phyloP scores from a whole-genome alignment of 192 early-diverging fungal species.

The Haplosporangium gracile region DNA sequence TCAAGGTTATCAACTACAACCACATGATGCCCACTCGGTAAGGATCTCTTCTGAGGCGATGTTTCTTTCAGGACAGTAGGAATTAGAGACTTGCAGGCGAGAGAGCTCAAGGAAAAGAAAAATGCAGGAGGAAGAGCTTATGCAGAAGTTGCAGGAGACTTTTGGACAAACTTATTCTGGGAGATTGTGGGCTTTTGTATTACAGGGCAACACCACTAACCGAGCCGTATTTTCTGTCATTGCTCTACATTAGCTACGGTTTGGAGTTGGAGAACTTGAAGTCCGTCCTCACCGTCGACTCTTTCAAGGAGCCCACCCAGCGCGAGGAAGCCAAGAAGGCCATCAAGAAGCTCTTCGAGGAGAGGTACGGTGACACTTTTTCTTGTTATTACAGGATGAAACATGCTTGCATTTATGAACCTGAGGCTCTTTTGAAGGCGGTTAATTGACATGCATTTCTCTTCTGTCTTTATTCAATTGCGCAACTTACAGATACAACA shows the following conservation, averaged over 20 bases:
- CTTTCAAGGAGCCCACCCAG: constrained; percentile 96
- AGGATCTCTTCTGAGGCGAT: neutral
- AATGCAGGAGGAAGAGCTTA: too few relatives aligned
- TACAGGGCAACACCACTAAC: too few relatives aligned
- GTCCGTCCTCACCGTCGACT: constrained; percentile 85
- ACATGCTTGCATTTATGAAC: neutral
- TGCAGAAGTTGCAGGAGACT: too few relatives aligned
- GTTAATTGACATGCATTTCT: neutral
- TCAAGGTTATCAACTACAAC: constrained; percentile 99
- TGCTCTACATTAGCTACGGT: constrained; percentile 75
- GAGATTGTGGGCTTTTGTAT: too few relatives aligned
- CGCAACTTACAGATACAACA: constrained; percentile 76
- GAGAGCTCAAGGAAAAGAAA: too few relatives aligned
- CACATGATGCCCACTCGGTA: constrained; percentile 99
- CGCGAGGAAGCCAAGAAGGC: constrained; percentile 91
- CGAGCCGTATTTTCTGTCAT: neutral
- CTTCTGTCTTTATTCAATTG: neutral
- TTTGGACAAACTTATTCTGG: too few relatives aligned
- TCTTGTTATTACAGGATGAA: neutral
- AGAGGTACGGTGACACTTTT: constrained; percentile 61
- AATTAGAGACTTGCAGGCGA: too few relatives aligned
- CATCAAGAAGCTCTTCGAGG: constrained; percentile 97
- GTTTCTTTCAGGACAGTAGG: too few relatives aligned
- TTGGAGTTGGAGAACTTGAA: constrained; percentile 96
- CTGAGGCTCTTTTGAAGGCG: too few relatives aligned